Base-by-base conservation (phyloP, 176 grass and related monocot species). In the Neostapfia colusana region DNA sequence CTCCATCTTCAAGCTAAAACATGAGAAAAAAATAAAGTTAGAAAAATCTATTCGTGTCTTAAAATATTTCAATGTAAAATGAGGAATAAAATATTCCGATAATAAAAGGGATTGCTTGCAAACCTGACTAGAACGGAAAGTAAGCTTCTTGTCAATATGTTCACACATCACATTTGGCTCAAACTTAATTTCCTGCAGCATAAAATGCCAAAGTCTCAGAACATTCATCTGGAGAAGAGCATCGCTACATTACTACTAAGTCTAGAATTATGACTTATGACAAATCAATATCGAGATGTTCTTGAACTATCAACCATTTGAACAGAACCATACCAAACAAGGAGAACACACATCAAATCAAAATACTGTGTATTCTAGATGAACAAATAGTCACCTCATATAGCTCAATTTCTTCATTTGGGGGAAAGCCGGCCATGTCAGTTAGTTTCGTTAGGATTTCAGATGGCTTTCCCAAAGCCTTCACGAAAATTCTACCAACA, bases 161-260 rank as follows among this genome's bases (percentile, higher is more conserved):
- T 96, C 93, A 67, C 93, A 96, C 93, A 96, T 96, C 55, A 96
- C 90, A 87, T 81, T 92, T 61, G 93, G 93, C 45, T 96, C 93
- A 40, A 96, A 96, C 81, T 96, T 96, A 76, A 96, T 96, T 87
- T 96, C 93, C 93, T 96, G 86, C 81, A 85, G 23, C 38, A 85
- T 67, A 76, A 77, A 73, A 80, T 82, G 56, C 57, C 41, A 63
- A 82, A 54, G 31, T 13, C 56, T 64, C 37, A 80, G 64, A 63
- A 68, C 28, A 54, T 63, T 69, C 34, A 83, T 78, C 8, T 74
- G 62, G 11, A 26, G 42, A 79, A 83, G 24, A 69, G 16, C 27
- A 63, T 42, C 43, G 35, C 42, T 42, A 66, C 15, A 10, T 7
- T 18, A 70, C 42, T 37, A 37, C 28, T 38, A 83, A 74, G 54